Percentiles rank a stretch among this genome's conserved stretches.
Conservation (phyloP, 306 rosid genomes). For the Malus sylvestris region DNA sequence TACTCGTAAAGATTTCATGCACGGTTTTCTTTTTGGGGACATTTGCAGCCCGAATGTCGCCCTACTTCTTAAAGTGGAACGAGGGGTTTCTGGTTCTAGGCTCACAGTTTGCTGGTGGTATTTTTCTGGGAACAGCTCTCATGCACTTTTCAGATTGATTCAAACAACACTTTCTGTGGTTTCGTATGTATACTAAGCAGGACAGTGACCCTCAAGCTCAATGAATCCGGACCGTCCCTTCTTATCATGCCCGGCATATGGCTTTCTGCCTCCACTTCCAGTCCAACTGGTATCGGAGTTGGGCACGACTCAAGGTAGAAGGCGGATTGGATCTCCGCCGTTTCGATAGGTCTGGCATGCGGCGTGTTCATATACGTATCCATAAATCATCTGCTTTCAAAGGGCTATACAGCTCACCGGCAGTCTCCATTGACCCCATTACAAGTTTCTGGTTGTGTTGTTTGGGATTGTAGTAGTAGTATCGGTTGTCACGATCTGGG, state of each 20-base stretch:
- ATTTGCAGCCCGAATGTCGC: too few relatives aligned
- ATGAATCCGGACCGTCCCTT: conserved; percentile 62
- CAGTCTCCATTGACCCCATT: conserved; percentile 26
- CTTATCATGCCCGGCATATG: conserved; percentile 44
- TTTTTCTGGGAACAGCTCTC: too few relatives aligned
- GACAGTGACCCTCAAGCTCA: too few relatives aligned
- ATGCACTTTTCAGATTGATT: too few relatives aligned
- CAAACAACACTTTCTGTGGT: too few relatives aligned
- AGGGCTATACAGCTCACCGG: conserved; percentile 44
- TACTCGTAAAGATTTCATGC: too few relatives aligned
- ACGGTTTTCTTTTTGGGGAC: too few relatives aligned
- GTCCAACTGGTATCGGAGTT: conserved; percentile 66
- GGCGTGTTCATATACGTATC: conserved; percentile 81
- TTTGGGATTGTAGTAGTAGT: conserved; percentile 56
- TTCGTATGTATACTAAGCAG: too few relatives aligned
- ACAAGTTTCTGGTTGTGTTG: conserved; percentile 52
- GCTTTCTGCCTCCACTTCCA: conserved; percentile 68
- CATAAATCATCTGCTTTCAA: conserved; percentile 58
- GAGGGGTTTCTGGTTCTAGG: too few relatives aligned
- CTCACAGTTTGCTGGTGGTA: too few relatives aligned
- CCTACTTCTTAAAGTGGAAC: too few relatives aligned
- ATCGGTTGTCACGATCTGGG: conserved; percentile 89
- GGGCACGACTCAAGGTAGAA: conserved; percentile 65
- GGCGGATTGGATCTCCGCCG: conserved; percentile 74
- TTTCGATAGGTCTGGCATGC: conserved; percentile 74